A percentile compares a stretch with the other conserved stretches of the same genome.
phyloP scores from a whole-genome alignment of 169 alveolate species.

The Cryptosporidium ubiquitum region DNA sequence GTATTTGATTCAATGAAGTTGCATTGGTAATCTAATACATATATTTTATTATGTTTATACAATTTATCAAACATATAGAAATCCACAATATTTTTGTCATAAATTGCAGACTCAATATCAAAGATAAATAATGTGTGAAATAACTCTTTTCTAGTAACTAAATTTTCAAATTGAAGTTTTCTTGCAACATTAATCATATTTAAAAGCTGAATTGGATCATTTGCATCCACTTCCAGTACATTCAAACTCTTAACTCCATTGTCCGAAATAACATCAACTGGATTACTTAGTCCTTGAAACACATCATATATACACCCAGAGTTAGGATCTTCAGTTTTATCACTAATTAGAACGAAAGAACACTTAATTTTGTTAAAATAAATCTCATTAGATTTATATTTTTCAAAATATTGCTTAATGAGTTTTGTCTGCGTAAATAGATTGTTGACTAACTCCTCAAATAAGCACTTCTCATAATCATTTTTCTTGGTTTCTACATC shows the following conservation, averaged over 20 bases:
- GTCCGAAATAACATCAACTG: neutral
- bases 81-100: neutral
- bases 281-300: constrained; percentile 52
- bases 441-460: constrained; percentile 12
- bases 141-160: neutral
- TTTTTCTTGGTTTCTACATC: neutral
- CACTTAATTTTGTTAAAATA: constrained; percentile 23
- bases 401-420: neutral
- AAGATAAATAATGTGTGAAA: constrained; percentile 34
- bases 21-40: neutral
- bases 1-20: neutral
- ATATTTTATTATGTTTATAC: constrained; percentile 7
- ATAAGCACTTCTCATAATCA: neutral
- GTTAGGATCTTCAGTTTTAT: neutral
- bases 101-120: constrained; percentile 31
- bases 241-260: neutral
- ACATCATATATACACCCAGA: constrained; percentile 27
- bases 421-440: constrained; percentile 6
- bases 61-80: neutral
- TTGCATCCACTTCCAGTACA: constrained; percentile 41
- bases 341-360: constrained; percentile 18
- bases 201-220: constrained; percentile 44
- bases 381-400: neutral
- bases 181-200: constrained; percentile 55
- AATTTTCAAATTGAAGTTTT: constrained; percentile 50